Conservation (phyloP, 805 yeast species). For the Lipomyces oligophaga region DNA sequence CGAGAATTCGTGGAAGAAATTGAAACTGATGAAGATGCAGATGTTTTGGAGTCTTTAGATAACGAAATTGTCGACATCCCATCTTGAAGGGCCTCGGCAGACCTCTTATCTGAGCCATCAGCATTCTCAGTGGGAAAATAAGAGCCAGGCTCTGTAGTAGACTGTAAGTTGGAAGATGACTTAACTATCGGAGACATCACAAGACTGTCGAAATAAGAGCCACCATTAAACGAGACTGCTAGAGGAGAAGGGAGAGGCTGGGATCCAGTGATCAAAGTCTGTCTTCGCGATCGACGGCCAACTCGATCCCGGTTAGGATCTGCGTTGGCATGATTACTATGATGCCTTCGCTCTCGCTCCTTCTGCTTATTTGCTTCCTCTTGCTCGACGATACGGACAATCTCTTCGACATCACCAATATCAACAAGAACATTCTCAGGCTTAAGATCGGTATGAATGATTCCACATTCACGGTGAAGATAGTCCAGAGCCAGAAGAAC, state of each 20-base stretch:
- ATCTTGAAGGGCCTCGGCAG: conserved; percentile 15
- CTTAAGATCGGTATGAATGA: conserved; percentile 68
- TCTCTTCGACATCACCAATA: conserved; percentile 77
- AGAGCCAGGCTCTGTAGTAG: not conserved
- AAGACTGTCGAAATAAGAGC: conserved; percentile 31
- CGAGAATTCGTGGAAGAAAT: conserved; percentile 22
- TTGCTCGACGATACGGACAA: conserved; percentile 67
- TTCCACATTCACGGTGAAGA: conserved; percentile 67
- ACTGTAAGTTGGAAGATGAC: not conserved
- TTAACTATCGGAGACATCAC: conserved; percentile 33
- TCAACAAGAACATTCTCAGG: conserved; percentile 76
- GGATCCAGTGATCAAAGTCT: conserved; percentile 79
- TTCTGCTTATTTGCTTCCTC: conserved; percentile 46
- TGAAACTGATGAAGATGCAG: conserved; percentile 12
- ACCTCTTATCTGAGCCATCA: not conserved
- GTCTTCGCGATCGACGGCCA: conserved; percentile 57
- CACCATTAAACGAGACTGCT: conserved; percentile 43
- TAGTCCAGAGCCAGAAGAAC: conserved; percentile 67
- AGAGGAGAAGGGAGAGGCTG: conserved; percentile 91
- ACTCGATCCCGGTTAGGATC: conserved; percentile 20
- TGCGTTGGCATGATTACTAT: conserved; percentile 15
- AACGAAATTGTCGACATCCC: conserved; percentile 25
- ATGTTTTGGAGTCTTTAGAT: conserved; percentile 2
- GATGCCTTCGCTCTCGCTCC: conserved; percentile 40
- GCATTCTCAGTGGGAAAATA: not conserved